A percentile compares a stretch with the other conserved stretches of the same genome.
phyloP scores from a whole-genome alignment of 345 rosid genomes.

The Heritiera littoralis region DNA sequence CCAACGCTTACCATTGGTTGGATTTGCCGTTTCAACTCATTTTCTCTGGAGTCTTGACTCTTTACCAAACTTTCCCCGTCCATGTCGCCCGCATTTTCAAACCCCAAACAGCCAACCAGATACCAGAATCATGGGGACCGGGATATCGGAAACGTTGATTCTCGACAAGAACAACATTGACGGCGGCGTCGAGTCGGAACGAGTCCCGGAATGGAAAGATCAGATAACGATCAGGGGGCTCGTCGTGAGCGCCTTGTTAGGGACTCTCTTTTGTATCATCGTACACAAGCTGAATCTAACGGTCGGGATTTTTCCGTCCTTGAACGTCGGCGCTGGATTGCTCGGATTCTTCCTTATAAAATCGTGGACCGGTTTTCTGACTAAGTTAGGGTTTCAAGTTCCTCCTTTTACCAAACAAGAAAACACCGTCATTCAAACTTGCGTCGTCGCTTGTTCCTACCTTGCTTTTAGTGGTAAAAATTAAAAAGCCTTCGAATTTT shows the following conservation, averaged over 20 bases:
- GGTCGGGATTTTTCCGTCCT: constrained; percentile 84
- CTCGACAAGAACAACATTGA: constrained; percentile 30
- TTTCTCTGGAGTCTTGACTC: too few species aligned
- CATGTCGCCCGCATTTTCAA: too few species aligned
- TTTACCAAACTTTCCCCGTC: too few species aligned
- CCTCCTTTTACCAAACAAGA: constrained; percentile 86
- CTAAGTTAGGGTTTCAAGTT: constrained; percentile 57
- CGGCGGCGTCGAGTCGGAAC: constrained; percentile 31
- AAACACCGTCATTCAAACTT: constrained; percentile 91
- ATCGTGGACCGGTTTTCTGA: constrained; percentile 77
- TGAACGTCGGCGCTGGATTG: constrained; percentile 94
- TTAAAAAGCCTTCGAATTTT: neutral
- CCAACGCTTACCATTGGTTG: neutral
- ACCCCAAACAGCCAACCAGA: neutral
- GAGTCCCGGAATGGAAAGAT: constrained; percentile 81
- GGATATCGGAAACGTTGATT: constrained; percentile 52
- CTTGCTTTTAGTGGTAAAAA: constrained; percentile 76
- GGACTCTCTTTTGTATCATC: constrained; percentile 77
- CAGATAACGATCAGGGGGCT: constrained; percentile 88
- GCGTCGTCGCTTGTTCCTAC: constrained; percentile 95
- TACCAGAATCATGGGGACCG: constrained; percentile 53
- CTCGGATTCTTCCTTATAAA: constrained; percentile 94
- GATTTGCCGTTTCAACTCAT: neutral
- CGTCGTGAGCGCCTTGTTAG: constrained; percentile 65
- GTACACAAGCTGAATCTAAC: constrained; percentile 90